Evolutionary conservation across 2,329 filamentous ascomycete genomes (phyloP), one percentile per base, ranked within the genome.

Genomic region (Beauveria bassiana): DNA sequence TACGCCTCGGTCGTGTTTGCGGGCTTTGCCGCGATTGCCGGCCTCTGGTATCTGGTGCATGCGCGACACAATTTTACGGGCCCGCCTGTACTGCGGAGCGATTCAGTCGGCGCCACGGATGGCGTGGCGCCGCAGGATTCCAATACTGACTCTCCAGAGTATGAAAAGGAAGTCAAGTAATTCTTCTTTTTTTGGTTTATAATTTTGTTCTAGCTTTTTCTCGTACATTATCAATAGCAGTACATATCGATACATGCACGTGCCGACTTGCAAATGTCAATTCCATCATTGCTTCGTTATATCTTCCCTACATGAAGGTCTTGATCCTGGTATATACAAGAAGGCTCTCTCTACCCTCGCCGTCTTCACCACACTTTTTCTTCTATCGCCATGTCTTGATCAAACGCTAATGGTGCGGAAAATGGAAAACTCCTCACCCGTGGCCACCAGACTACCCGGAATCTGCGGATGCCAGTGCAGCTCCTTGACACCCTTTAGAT

Each of bases 401-500:
- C 20, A 93, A 61, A 93, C 89, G 72, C 88, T 91, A 71, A 93
- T 93, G 1, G 90, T 93, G 73, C 89, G 87, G 76, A 93, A 90
- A 54, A 92, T 86, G 70, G 88, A 90, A 75, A 99, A 97, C 75
- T 87, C 87, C 70, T 92, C 89, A 10, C 95, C 95, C 0, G 95
- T 99, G 2, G 91, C 92, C 76, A 98, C 87, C 64, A 98, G 77
- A 40, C 86, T 87, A 34, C 95, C 95, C 0, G 91, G 90, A 72
- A 98, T 96, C 78, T 99, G 95, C 40, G 89, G 90, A 77, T 98
- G 93, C 93, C 95, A 99, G 77, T 99, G 95, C 43, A 93, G 78
- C 77, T 99, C 95, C 83, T 97, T 98, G 61, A 92, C 92, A 68
- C 91, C 87, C 70, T 96, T 89, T 79, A 96, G 91, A 73, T 96